These are phyloP conservation scores for Neoboletus magnificus DNA, from an alignment of 768 basidiomycete genomes.

Conservation along the genomic window DNA sequence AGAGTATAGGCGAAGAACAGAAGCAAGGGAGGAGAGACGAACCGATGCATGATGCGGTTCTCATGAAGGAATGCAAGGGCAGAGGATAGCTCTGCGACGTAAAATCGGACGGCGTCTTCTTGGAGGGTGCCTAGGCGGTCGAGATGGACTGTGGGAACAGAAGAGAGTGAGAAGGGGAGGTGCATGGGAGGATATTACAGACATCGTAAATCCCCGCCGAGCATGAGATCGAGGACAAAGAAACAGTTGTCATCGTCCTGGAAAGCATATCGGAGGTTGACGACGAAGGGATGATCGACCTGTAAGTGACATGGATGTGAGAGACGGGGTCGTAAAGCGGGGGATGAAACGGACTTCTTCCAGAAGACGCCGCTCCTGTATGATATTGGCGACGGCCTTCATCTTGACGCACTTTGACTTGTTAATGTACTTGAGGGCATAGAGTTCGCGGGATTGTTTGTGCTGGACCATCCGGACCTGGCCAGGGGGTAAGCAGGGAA, in stretches of 20 bases:
- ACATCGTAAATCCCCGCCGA: slow-evolving; percentile 94
- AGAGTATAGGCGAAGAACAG: background rate
- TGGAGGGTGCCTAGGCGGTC: slow-evolving; percentile 73
- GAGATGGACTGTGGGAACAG: slow-evolving; percentile 66
- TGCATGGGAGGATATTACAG: slow-evolving; percentile 25
- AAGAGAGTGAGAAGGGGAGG: background rate
- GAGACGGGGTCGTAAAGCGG: background rate
- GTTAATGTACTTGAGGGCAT: slow-evolving; percentile 99
- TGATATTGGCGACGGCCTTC: slow-evolving; percentile 96
- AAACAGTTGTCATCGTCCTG: slow-evolving; percentile 99
- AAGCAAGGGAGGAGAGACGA: slow-evolving; percentile 21
- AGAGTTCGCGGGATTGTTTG: slow-evolving; percentile 95
- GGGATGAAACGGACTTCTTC: slow-evolving; percentile 69
- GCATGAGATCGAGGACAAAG: slow-evolving; percentile 96
- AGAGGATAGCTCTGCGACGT: slow-evolving; percentile 85
- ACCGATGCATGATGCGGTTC: slow-evolving; percentile 96
- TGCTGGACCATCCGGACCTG: slow-evolving; percentile 99
- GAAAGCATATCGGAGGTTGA: slow-evolving; percentile 94
- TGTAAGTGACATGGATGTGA: slow-evolving; percentile 27
- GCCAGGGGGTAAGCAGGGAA: slow-evolving; percentile 10
- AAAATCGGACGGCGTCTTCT: slow-evolving; percentile 82
- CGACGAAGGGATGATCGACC: slow-evolving; percentile 95
- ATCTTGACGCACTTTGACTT: slow-evolving; percentile 97
- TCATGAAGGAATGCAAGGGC: slow-evolving; percentile 90
- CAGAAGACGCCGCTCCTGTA: slow-evolving; percentile 90